Evolutionary conservation across 2,329 filamentous ascomycete species (phyloP), one percentile per base, ranked within the genome.

Genomic region (Sphaerulina musiva): DNA sequence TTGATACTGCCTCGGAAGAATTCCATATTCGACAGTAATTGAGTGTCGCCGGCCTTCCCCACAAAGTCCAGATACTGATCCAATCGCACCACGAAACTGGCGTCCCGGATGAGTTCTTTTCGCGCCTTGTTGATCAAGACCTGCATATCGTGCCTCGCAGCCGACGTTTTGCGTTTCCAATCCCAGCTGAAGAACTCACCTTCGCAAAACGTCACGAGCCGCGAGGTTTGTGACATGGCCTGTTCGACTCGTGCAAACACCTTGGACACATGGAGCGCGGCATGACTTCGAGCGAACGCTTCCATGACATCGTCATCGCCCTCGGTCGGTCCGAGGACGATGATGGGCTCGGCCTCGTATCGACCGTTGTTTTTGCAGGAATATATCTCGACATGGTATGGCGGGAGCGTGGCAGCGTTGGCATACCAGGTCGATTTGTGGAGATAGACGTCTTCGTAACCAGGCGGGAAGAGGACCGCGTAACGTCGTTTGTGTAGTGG

Each of bases 381-480:
- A 44, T 52, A 56, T 3, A 61, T 23, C 31, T 61, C 59, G 34
- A 61, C 47, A 42, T 58, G 52, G 40, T 54, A 59, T 23, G 46
- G 48, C 14, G 59, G 60, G n/a, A 62, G 53, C 8, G 31, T 45
- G 32, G 50, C 36, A 11, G 51, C 39, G 26, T 53, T 49, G 43
- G 48, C 34, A 3, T 46, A 42, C 56, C 57, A 62, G 2, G 48
- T 48, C 12, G 53, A 48, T 42, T 59, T 62, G 51, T 62, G 60
- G 29, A 62, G 55, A 40, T 54, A 61, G 46, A 62, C 60, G 31
- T 62, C 60, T 50, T 62, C 59, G 48, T 62, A 62, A 11, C 52
- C 44, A 9, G 57, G 46, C 14, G 60, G 60, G 32, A 58, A 62
- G 44, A 61, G 32, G 17, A 62, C 47, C 14, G 44, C 31, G 48